Base-by-base conservation (phyloP, 345 rosid species). In the Murraya paniculata region DNA sequence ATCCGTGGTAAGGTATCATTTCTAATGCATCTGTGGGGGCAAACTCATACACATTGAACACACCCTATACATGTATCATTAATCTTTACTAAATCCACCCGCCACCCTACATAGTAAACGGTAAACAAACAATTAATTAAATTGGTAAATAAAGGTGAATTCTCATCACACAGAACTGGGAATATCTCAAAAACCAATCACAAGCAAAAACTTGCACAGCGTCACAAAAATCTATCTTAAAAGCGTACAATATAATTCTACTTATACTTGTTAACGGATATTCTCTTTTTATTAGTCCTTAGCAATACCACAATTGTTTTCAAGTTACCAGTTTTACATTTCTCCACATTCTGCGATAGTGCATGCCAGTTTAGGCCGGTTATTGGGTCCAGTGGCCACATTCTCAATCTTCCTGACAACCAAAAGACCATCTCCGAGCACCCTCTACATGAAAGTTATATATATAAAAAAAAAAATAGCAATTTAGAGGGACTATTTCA, bases 391-490 rank as follows among this genome's bases (percentile, higher is more conserved):
- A 0, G 94, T 82, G 35, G 97, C 99, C 73, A 96, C 99, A 72
- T 96, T 94, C 91, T 96, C 98, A 13, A 96, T 91, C 87, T 94
- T 96, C 80, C 98, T 84, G 71, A 94, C 84, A 30, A 91, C 94
- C 84, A 92, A 79, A 56, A 94, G 92, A 58, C 98, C 95, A 60
- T 96, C 98, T 35, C 98, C 99, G 0, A 96, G 92, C 78, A 96
- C 98, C 81, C 95, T 90, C 98, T 96, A 75, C 73, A 66, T 0
- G 38, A 57, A 21, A 57, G 61, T 45, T 11, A 56, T 14, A 9
- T 35, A 72, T n/a, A 53, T 18, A 5, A 38, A 45, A 73, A 55
- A 22, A 9, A 50, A 24, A 3, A 56, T 19, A 65, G 14, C 64
- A 57, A 22, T 78, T 72, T 59, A 36, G 11, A 41, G 66, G 59